A percentile compares a stretch with the other conserved stretches of the same genome.
Conservation (phyloP, 345 rosid genomes). For the Limnanthes douglasii region DNA sequence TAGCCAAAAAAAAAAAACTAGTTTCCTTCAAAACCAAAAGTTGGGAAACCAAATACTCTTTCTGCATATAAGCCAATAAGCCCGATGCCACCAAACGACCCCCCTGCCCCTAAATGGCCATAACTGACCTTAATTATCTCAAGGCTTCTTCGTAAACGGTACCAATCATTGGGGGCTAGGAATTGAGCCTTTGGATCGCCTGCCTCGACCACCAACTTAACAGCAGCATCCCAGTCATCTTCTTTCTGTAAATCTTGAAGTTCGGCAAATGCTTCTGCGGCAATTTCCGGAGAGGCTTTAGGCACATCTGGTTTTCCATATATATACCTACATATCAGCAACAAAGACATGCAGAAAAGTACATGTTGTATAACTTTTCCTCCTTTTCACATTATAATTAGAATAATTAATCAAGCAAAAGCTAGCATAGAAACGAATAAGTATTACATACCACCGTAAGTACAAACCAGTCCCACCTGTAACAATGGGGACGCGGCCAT, state of each 20-base stretch:
- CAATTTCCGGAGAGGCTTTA: slow-evolving; percentile 54
- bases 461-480: slow-evolving; percentile 92
- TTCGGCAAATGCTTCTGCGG: slow-evolving; percentile 42
- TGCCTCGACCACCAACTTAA: slow-evolving; percentile 56
- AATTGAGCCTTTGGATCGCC: slow-evolving; percentile 52
- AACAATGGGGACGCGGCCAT: slow-evolving; percentile 65
- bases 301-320: slow-evolving; percentile 95
- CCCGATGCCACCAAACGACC: no score
- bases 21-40: background rate
- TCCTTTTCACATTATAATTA: background rate
- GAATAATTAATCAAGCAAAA: slow-evolving; percentile 3
- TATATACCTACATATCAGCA: slow-evolving; percentile 38
- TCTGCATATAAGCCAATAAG: no score
- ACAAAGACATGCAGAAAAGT: background rate
- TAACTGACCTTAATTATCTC: slow-evolving; percentile 80
- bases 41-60: no score
- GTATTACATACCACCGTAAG: slow-evolving; percentile 61
- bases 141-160: slow-evolving; percentile 77
- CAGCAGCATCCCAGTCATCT: slow-evolving; percentile 73
- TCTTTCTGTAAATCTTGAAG: slow-evolving; percentile 42
- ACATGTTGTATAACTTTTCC: background rate
- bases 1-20: background rate
- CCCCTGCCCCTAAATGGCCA: slow-evolving; percentile 1
- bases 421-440: slow-evolving; percentile 6
- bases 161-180: slow-evolving; percentile 81